Conservation (phyloP, 768 basidiomycete species). For the Hydnomerulius pinastri region DNA sequence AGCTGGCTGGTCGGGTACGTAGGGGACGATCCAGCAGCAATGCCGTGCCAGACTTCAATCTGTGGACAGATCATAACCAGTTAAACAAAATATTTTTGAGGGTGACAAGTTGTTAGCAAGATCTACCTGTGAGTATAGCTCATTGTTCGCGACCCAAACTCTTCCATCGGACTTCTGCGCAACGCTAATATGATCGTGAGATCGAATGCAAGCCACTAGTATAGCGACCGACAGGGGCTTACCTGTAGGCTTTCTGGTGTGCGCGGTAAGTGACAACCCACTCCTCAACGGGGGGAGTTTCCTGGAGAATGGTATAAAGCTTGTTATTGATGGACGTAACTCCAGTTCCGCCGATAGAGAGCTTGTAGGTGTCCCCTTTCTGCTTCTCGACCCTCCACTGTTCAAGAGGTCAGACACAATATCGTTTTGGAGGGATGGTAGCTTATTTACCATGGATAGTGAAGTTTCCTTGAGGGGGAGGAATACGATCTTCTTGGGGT, state of each 20-base stretch:
- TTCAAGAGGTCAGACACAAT: neutral
- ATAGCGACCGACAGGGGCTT: neutral
- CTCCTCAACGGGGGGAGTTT: neutral
- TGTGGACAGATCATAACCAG: neutral
- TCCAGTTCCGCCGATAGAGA: neutral
- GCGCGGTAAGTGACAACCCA: neutral
- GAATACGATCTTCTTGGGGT: too few species aligned
- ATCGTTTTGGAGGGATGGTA: too few species aligned
- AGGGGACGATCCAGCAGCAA: neutral
- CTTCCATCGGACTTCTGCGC: neutral
- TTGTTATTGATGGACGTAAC: neutral
- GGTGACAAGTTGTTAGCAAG: neutral
- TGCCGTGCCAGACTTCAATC: neutral
- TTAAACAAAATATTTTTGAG: too few species aligned
- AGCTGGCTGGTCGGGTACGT: neutral
- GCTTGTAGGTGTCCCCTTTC: neutral
- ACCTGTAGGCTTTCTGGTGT: neutral
- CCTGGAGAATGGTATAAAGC: neutral
- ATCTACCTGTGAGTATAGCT: neutral
- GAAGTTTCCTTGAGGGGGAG: too few species aligned
- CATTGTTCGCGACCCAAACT: neutral
- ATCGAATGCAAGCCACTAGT: neutral
- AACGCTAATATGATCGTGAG: neutral
- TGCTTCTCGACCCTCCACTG: neutral
- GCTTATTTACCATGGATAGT: too few species aligned